Conservation (phyloP, 257 asterid genomes). For the Solanum dulcamara region DNA sequence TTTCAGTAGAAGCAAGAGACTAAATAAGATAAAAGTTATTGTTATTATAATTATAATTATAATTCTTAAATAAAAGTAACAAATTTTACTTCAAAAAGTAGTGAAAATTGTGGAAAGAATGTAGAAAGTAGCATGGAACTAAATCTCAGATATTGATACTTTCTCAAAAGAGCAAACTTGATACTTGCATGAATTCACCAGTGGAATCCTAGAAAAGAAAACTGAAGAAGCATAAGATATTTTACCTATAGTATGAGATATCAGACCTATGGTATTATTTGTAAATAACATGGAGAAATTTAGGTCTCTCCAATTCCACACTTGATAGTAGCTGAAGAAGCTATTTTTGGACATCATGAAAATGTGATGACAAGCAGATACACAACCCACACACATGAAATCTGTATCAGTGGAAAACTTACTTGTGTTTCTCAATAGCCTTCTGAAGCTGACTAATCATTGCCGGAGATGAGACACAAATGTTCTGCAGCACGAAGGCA, state of each 20-base stretch:
- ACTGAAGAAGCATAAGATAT: background rate
- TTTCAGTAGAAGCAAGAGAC: background rate
- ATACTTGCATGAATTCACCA: background rate
- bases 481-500: slow-evolving; percentile 37
- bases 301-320: background rate
- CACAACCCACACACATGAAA: background rate
- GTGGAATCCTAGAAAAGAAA: background rate
- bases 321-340: background rate
- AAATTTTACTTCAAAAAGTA: background rate
- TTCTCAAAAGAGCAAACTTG: background rate
- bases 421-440: slow-evolving; percentile 64
- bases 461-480: slow-evolving; percentile 39
- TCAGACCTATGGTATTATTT: background rate
- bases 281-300: background rate
- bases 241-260: background rate
- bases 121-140: background rate
- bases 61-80: background rate
- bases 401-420: slow-evolving; percentile 18
- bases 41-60: background rate
- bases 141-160: background rate
- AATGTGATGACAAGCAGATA: background rate
- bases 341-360: background rate
- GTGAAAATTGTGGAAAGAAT: background rate
- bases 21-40: background rate
- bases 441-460: slow-evolving; percentile 34